phyloP scores from a whole-genome alignment of 2,329 filamentous ascomycete genomes.

The Tricladium varicosporioides region DNA sequence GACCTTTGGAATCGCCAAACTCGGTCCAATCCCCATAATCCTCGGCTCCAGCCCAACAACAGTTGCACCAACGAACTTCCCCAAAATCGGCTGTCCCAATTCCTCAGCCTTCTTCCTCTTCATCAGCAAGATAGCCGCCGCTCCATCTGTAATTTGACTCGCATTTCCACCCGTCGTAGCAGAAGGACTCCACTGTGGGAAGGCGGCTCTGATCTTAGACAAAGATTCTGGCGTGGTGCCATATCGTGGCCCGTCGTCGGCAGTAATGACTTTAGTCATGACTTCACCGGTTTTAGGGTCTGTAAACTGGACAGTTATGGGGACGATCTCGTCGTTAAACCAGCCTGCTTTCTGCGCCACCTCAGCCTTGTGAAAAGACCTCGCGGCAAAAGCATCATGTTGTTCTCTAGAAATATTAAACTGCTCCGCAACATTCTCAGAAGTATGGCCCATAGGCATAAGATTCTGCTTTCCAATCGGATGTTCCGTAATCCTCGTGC shows the following conservation, averaged over 20 bases:
- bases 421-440: slow-evolving; percentile 90
- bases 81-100: slow-evolving; percentile 82
- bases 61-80: slow-evolving; percentile 83
- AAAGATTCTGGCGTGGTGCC: slow-evolving; percentile 84
- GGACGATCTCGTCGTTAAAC: slow-evolving; percentile 92
- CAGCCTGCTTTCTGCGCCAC: slow-evolving; percentile 84
- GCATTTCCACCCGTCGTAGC: slow-evolving; percentile 95
- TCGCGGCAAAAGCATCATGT: slow-evolving; percentile 83
- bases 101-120: slow-evolving; percentile 59
- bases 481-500: slow-evolving; percentile 70
- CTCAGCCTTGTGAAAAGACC: slow-evolving; percentile 87
- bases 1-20: slow-evolving; percentile 89
- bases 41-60: slow-evolving; percentile 86
- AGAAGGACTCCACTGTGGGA: slow-evolving; percentile 85
- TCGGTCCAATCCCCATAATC: slow-evolving; percentile 92
- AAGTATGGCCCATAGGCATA: slow-evolving; percentile 97
- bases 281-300: slow-evolving; percentile 77
- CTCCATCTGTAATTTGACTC: slow-evolving; percentile 90
- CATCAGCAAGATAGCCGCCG: slow-evolving; percentile 94
- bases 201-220: slow-evolving; percentile 85
- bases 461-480: slow-evolving; percentile 63
- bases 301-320: slow-evolving; percentile 79
- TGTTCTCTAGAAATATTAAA: slow-evolving; percentile 78
- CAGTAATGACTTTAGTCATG: slow-evolving; percentile 64
- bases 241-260: slow-evolving; percentile 81